These are phyloP conservation scores for Komagataella populi DNA, from an alignment of 805 yeast genomes.

Conservation along the genomic window DNA sequence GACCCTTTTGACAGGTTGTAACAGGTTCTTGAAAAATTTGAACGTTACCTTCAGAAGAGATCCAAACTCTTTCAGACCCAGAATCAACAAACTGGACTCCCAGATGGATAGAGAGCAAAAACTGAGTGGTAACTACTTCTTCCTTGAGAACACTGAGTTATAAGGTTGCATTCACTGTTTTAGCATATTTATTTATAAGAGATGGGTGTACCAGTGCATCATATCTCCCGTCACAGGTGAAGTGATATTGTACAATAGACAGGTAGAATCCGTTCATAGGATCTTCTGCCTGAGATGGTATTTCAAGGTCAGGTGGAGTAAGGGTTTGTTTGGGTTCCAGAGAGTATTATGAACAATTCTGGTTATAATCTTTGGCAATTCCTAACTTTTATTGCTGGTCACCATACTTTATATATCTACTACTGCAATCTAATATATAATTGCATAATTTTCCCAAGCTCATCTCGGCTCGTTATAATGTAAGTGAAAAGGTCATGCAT, in stretches of 20 bases:
- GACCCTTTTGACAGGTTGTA: slow-evolving; percentile 92
- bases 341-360: background rate
- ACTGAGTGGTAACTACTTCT: slow-evolving; percentile 84
- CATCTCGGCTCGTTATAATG: too few species aligned
- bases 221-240: background rate
- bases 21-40: slow-evolving; percentile 90
- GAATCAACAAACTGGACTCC: slow-evolving; percentile 94
- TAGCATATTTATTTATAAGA: background rate
- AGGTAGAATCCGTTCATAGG: background rate
- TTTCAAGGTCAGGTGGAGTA: background rate
- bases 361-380: background rate
- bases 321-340: background rate
- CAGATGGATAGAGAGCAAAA: slow-evolving; percentile 99
- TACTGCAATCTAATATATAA: background rate
- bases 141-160: slow-evolving; percentile 59
- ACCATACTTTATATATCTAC: background rate
- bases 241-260: background rate
- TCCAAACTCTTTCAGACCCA: slow-evolving; percentile 95
- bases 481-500: too few species aligned
- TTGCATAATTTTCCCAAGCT: background rate
- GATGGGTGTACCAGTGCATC: background rate
- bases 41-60: slow-evolving; percentile 98
- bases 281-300: background rate
- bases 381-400: background rate
- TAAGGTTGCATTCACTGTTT: slow-evolving; percentile 7